Evolutionary conservation across 495 filamentous ascomycete genomes (phyloP).

Genomic region (Aspergillus cavernicola): DNA sequence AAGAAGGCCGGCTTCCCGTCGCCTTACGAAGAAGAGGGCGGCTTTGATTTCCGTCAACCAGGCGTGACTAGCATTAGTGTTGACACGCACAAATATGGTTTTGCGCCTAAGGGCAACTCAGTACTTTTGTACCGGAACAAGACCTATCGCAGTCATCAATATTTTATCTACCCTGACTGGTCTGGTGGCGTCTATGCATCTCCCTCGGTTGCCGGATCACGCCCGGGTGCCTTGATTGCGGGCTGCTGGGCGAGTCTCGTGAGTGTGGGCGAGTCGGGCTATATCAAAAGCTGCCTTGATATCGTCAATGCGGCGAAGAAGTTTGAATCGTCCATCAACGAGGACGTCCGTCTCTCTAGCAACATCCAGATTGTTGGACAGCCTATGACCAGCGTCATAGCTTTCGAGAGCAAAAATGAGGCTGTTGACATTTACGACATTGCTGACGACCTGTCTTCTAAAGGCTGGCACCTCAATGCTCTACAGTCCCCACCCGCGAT

Average conservation of each 20-base stretch:
- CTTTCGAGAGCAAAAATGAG: conserved; percentile 67
- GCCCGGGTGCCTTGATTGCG: conserved; percentile 90
- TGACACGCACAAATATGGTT: conserved; percentile 99
- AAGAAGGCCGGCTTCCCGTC: conserved; percentile 78
- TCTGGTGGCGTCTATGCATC: conserved; percentile 94
- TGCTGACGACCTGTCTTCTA: conserved; percentile 73
- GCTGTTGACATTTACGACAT: conserved; percentile 83
- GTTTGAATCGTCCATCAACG: conserved; percentile 70
- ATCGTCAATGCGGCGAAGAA: conserved; percentile 87
- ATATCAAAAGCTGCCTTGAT: conserved; percentile 74
- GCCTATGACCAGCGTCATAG: conserved; percentile 85
- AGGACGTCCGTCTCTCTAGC: conserved; percentile 57
- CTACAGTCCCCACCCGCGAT: conserved; percentile 91
- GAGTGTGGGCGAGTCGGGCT: conserved; percentile 83
- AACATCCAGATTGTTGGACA: conserved; percentile 80
- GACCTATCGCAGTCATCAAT: conserved; percentile 78
- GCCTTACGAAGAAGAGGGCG: conserved; percentile 59
- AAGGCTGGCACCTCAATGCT: conserved; percentile 95
- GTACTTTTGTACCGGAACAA: conserved; percentile 85
- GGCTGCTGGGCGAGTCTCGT: conserved; percentile 91
- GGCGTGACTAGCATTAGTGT: conserved; percentile 94
- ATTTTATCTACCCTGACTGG: conserved; percentile 95
- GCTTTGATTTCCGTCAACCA: conserved; percentile 89
- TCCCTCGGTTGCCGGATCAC: conserved; percentile 82
- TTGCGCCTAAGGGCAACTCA: conserved; percentile 94